These are phyloP conservation scores for Cutaneotrichosporon curvatum DNA, from an alignment of 1,284 basidiomycete species.

Conservation along the genomic window DNA sequence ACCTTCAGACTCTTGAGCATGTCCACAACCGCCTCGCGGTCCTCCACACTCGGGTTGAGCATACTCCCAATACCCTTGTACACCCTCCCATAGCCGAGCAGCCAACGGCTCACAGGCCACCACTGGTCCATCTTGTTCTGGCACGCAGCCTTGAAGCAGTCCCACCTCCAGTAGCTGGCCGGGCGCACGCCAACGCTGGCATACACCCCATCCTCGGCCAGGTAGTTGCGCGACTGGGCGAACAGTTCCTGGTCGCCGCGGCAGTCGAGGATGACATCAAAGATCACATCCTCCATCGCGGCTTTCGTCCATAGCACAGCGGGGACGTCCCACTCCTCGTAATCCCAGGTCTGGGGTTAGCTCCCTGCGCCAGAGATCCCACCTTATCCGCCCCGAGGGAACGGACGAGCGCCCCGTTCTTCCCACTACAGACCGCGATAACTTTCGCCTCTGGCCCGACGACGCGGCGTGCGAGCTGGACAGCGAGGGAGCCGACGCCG, in stretches of 20 bases:
- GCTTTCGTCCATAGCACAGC: too few species aligned
- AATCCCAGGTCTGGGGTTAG: constrained; percentile 52
- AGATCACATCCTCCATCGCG: background rate
- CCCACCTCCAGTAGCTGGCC: background rate
- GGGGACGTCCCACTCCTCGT: constrained; percentile 46
- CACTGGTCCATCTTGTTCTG: constrained; percentile 8
- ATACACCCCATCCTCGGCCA: constrained; percentile 5
- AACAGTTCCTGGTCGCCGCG: constrained; percentile 31
- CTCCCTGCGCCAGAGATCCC: background rate
- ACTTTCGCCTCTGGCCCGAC: constrained; percentile 57
- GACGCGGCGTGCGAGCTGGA: constrained; percentile 49
- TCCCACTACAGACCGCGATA: constrained; percentile 53
- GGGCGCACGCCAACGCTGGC: constrained; percentile 21
- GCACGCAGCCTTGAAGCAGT: constrained; percentile 9
- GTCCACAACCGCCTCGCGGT: constrained; percentile 6
- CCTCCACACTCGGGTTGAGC: constrained; percentile 1
- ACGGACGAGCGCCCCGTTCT: constrained; percentile 51
- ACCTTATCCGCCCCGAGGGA: constrained; percentile 48
- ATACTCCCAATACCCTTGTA: constrained; percentile 1
- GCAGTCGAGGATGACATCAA: constrained; percentile 12
- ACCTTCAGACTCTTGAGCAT: constrained; percentile 3
- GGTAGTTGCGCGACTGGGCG: constrained; percentile 7
- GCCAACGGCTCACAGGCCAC: constrained; percentile 4
- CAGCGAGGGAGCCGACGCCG: constrained; percentile 57
- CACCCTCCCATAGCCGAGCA: constrained; percentile 5